Percentiles rank a stretch among this genome's conserved stretches.
Evolutionary conservation across 768 basidiomycete genomes (phyloP).

Genomic region (Tylopilus subfusipes): DNA sequence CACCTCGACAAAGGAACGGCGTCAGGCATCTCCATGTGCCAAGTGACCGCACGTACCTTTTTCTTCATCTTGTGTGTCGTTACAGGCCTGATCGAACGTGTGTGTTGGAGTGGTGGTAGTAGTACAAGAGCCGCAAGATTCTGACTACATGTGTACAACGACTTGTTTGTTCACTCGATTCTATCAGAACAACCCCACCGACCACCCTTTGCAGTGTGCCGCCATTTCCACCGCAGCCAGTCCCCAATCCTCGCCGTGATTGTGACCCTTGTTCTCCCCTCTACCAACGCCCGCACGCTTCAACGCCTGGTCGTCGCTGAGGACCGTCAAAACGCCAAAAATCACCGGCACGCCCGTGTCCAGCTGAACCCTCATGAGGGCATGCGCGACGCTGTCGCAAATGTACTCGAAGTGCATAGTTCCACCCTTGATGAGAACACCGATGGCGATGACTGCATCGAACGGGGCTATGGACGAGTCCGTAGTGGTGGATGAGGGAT

Average conservation of each 20-base stretch:
- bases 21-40: background rate
- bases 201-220: conserved; percentile 60
- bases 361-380: conserved; percentile 90
- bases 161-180: background rate
- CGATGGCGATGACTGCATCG: conserved; percentile 95
- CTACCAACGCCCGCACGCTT: conserved; percentile 87
- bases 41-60: conserved; percentile 19
- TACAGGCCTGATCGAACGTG: background rate
- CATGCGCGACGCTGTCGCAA: conserved; percentile 88
- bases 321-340: conserved; percentile 92
- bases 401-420: conserved; percentile 99
- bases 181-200: conserved; percentile 56
- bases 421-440: conserved; percentile 94
- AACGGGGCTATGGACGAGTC: conserved; percentile 64
- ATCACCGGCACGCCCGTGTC: conserved; percentile 93
- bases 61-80: conserved; percentile 29
- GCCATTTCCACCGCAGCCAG: conserved; percentile 94
- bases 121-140: background rate
- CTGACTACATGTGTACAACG: conserved; percentile 5
- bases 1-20: conserved; percentile 49
- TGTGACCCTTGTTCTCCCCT: conserved; percentile 75
- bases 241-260: conserved; percentile 99
- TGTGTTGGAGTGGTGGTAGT: background rate
- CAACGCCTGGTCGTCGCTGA: conserved; percentile 91
- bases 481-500: conserved; percentile 24